phyloP scores from a whole-genome alignment of 106 monocot genomes.

The Agapanthus africanus region DNA sequence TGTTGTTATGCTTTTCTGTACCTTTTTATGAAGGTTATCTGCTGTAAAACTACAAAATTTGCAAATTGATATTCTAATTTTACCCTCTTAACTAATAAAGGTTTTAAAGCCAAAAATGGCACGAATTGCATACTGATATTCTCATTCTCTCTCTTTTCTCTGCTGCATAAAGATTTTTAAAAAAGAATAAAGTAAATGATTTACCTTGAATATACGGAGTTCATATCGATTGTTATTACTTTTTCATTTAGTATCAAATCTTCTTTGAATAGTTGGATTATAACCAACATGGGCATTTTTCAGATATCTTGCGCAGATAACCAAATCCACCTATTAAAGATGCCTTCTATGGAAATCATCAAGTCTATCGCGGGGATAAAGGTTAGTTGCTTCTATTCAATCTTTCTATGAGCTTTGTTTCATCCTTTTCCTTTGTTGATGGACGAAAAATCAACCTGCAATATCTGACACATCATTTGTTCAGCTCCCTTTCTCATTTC shows the following conservation, averaged over 20 bases:
- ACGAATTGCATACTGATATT: too few species aligned
- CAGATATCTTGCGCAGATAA: slow-evolving; percentile 94
- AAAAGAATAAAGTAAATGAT: too few species aligned
- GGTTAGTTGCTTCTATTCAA: slow-evolving; percentile 35
- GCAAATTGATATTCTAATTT: too few species aligned
- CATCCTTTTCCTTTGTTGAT: slow-evolving; percentile 5
- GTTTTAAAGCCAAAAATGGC: too few species aligned
- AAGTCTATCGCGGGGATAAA: slow-evolving; percentile 91
- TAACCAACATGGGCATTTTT: slow-evolving; percentile 24
- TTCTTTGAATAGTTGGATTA: not conserved
- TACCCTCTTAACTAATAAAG: too few species aligned
- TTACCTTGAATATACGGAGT: not conserved
- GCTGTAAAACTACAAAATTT: too few species aligned
- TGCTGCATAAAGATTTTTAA: not conserved
- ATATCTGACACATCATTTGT: slow-evolving; percentile 16
- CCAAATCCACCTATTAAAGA: slow-evolving; percentile 73
- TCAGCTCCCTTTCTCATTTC: slow-evolving; percentile 75
- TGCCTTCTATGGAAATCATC: slow-evolving; percentile 77
- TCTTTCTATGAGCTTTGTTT: slow-evolving; percentile 33
- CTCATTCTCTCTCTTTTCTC: too few species aligned
- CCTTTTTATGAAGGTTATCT: too few species aligned
- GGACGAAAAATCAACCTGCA: not conserved
- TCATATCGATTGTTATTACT: not conserved
- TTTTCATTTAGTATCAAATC: not conserved
- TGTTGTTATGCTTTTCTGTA: too few species aligned